phyloP scores from a whole-genome alignment of 2,329 filamentous ascomycete genomes.

The Colletotrichum abscissum region DNA sequence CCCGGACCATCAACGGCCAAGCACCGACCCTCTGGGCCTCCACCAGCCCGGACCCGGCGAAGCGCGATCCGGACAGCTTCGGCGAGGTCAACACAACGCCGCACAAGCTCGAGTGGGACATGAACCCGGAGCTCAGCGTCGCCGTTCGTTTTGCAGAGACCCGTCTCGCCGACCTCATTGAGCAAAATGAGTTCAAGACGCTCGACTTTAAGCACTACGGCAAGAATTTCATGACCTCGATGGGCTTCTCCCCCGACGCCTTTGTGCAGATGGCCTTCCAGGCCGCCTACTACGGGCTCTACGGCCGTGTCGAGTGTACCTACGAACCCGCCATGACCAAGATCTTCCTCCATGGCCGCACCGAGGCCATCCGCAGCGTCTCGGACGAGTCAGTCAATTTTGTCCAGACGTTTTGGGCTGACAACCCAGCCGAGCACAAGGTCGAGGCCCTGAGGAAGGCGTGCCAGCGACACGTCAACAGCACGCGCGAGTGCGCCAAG shows the following conservation, averaged over 20 bases:
- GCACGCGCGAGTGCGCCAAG: slow-evolving; percentile 87
- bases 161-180: slow-evolving; percentile 90
- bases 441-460: slow-evolving; percentile 87
- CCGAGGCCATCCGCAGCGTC: slow-evolving; percentile 90
- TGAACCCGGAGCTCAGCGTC: slow-evolving; percentile 90
- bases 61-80: slow-evolving; percentile 90
- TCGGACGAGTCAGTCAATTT: slow-evolving; percentile 88
- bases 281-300: slow-evolving; percentile 96
- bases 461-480: slow-evolving; percentile 82
- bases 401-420: slow-evolving; percentile 93
- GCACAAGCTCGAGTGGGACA: slow-evolving; percentile 97
- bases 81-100: slow-evolving; percentile 94
- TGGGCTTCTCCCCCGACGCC: slow-evolving; percentile 96
- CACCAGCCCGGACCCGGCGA: slow-evolving; percentile 89
- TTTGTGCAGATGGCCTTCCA: slow-evolving; percentile 99
- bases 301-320: slow-evolving; percentile 91
- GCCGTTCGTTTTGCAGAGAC: slow-evolving; percentile 96
- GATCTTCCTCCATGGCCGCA: slow-evolving; percentile 89
- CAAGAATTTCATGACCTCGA: slow-evolving; percentile 97
- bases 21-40: slow-evolving; percentile 94
- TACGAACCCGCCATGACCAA: slow-evolving; percentile 99
- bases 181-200: slow-evolving; percentile 95
- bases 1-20: slow-evolving; percentile 92
- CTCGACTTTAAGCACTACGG: slow-evolving; percentile 91
- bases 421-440: slow-evolving; percentile 85